These are phyloP conservation scores for Coriolopsis trogii DNA, from an alignment of 1,284 basidiomycete genomes.

Conservation along the genomic window DNA sequence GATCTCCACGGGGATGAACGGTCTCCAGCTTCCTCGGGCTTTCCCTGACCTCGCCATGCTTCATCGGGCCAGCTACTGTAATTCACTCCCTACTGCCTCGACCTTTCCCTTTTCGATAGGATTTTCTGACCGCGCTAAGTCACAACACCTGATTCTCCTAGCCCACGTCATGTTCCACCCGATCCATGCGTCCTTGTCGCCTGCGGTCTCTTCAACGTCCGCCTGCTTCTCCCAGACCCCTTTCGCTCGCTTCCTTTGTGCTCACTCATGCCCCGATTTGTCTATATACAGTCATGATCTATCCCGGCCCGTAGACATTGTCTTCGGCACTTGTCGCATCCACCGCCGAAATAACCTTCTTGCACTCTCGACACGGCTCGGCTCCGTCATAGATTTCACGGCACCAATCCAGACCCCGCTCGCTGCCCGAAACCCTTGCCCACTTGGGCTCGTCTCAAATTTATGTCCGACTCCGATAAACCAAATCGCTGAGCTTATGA, in stretches of 20 bases:
- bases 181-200: conserved; percentile 12
- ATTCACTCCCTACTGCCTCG: conserved; percentile 1
- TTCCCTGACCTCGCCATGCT: conserved; percentile 11
- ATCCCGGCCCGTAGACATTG: conserved; percentile 11
- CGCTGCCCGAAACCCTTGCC: conserved; percentile 2
- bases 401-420: conserved; percentile 14
- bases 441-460: conserved; percentile 8
- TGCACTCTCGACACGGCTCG: background rate
- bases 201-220: conserved; percentile 5
- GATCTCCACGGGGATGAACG: conserved; percentile 13
- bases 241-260: conserved; percentile 2
- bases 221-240: conserved; percentile 10
- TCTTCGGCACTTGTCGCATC: conserved; percentile 7
- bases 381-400: conserved; percentile 9
- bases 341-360: conserved; percentile 16
- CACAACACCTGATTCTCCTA: conserved; percentile 11
- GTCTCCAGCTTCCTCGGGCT: conserved; percentile 10
- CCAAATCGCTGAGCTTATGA: conserved; percentile 17
- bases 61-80: conserved; percentile 8
- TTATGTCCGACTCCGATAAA: conserved; percentile 2
- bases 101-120: conserved; percentile 8
- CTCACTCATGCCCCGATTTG: conserved; percentile 7
- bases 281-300: conserved; percentile 4
- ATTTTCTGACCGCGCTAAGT: conserved; percentile 19
- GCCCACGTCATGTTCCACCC: conserved; percentile 9